These are phyloP conservation scores for Linnemannia exigua DNA, from an alignment of 192 early-diverging fungal species.

Conservation along the genomic window DNA sequence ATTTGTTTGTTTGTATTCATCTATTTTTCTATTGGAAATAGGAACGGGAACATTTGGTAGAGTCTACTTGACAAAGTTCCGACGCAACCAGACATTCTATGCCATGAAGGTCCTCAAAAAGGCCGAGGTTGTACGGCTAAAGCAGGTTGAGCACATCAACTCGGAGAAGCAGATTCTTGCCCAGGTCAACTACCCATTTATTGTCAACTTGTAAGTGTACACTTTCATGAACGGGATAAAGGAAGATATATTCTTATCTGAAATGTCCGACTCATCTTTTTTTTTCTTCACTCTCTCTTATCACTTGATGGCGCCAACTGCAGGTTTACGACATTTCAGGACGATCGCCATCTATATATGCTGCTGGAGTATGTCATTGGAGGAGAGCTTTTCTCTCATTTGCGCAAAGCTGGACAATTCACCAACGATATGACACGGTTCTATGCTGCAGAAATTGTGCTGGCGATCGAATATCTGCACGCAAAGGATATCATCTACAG, in stretches of 20 bases:
- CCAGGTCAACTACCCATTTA: slow-evolving; percentile 81
- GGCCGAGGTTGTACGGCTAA: slow-evolving; percentile 83
- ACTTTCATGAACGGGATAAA: background rate
- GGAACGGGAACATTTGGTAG: slow-evolving; percentile 98
- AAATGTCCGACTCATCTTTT: background rate
- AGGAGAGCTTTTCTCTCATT: slow-evolving; percentile 96
- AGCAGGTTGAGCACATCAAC: slow-evolving; percentile 91
- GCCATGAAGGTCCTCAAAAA: slow-evolving; percentile 93
- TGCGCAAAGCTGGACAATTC: slow-evolving; percentile 92
- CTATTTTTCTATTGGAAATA: slow-evolving; percentile 47
- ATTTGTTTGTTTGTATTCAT: background rate
- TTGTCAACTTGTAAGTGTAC: slow-evolving; percentile 78
- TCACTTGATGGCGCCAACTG: background rate
- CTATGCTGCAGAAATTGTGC: slow-evolving; percentile 95
- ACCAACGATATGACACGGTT: slow-evolving; percentile 95
- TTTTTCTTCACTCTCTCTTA: background rate
- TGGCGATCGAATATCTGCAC: slow-evolving; percentile 96
- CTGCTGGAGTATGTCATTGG: slow-evolving; percentile 96
- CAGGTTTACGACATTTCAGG: slow-evolving; percentile 96
- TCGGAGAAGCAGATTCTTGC: slow-evolving; percentile 86
- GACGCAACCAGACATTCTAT: slow-evolving; percentile 73
- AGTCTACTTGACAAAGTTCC: slow-evolving; percentile 89
- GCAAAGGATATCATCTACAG: slow-evolving; percentile 95
- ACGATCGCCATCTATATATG: slow-evolving; percentile 95
- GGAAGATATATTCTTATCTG: background rate